Conservation (phyloP, 1,139 yeast species). For the Chernovozyma sophiae-reginae region DNA sequence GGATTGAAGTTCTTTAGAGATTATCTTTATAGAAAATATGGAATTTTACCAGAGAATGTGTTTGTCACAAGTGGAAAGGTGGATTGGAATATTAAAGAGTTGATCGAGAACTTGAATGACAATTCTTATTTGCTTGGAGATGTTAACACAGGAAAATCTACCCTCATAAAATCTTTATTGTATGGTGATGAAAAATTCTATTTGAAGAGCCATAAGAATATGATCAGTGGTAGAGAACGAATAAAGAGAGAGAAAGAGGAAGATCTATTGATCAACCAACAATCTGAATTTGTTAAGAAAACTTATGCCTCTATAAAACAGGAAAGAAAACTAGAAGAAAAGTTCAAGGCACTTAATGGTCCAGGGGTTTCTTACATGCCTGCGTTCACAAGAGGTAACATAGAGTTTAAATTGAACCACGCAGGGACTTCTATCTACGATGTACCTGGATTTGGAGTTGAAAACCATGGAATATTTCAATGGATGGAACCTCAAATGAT, state of each 20-base stretch:
- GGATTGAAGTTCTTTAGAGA: conserved; percentile 42
- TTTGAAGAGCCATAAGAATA: conserved; percentile 6
- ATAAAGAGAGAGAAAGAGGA: conserved; percentile 10
- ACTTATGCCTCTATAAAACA: conserved; percentile 5
- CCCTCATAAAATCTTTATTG: conserved; percentile 51
- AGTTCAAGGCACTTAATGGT: conserved; percentile 25
- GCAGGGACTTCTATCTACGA: conserved; percentile 38
- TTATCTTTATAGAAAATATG: conserved; percentile 35
- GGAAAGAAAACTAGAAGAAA: conserved; percentile 11
- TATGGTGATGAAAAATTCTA: conserved; percentile 16
- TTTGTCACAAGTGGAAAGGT: conserved; percentile 46
- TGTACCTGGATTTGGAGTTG: conserved; percentile 52
- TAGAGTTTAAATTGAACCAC: conserved; percentile 26
- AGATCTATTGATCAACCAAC: conserved; percentile 5
- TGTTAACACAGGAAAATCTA: conserved; percentile 75
- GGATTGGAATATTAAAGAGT: conserved; percentile 47
- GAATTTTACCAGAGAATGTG: conserved; percentile 43
- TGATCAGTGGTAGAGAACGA: conserved; percentile 8
- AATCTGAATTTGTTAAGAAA: conserved; percentile 2
- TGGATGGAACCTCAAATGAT: conserved; percentile 22
- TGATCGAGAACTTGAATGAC: conserved; percentile 31
- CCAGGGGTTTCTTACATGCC: conserved; percentile 52
- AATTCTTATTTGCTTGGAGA: conserved; percentile 61
- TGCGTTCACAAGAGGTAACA: conserved; percentile 50
- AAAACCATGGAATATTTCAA: conserved; percentile 26